Conservation (phyloP, 192 early-diverging fungal species). For the Chytriomyces hyalinus region DNA sequence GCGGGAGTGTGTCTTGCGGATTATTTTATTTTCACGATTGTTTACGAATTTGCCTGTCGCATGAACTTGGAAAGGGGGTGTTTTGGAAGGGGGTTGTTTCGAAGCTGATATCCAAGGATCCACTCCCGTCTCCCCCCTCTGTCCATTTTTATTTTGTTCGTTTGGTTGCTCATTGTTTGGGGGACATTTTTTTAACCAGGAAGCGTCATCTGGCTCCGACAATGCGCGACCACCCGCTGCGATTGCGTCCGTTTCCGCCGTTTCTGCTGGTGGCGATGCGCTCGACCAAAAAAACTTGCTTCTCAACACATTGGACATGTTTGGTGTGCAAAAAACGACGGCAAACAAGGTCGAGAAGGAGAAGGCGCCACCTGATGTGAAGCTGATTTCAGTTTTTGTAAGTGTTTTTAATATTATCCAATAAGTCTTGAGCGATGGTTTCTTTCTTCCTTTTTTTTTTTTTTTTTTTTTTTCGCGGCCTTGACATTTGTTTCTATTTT, state of each 20-base stretch:
- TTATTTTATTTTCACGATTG: too few relatives aligned
- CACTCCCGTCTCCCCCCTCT: too few relatives aligned
- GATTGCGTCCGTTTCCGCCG: not conserved
- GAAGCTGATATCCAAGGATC: too few relatives aligned
- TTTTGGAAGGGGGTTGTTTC: too few relatives aligned
- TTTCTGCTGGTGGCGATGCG: conserved; percentile 31
- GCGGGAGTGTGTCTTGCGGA: too few relatives aligned
- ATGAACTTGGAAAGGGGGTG: too few relatives aligned
- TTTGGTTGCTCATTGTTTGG: too few relatives aligned
- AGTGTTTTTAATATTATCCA: not conserved
- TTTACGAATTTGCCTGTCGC: too few relatives aligned
- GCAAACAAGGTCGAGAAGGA: conserved; percentile 37
- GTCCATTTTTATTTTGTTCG: too few relatives aligned
- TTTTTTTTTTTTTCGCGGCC: too few relatives aligned
- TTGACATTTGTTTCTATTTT: not conserved
- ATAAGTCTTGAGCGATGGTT: conserved; percentile 10
- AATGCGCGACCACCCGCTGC: not conserved
- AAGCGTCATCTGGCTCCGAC: conserved; percentile 3
- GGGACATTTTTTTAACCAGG: not conserved
- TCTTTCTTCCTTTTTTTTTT: too few relatives aligned
- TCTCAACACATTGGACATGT: conserved; percentile 47
- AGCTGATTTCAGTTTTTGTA: conserved; percentile 41
- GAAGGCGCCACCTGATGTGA: conserved; percentile 42
- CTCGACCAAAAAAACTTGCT: conserved; percentile 48
- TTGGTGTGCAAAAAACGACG: conserved; percentile 39